Base-by-base conservation (phyloP, 805 yeast genomes). In the Schwanniomyces pseudopolymorphus region DNA sequence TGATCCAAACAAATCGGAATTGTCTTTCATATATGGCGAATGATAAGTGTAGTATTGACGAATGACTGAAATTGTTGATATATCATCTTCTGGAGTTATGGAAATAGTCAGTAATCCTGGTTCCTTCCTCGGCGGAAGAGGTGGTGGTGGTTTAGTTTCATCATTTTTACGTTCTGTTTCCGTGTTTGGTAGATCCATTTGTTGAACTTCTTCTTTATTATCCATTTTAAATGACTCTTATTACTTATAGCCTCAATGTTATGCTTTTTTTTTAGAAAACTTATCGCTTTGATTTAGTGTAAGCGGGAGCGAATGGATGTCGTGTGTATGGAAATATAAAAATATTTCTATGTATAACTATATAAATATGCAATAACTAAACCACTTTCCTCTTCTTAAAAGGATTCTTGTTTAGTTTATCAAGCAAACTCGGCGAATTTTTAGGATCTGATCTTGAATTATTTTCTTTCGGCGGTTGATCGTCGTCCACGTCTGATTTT, bases 1-100 rank as follows among this genome's bases (percentile, higher is more conserved):
- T 31, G 42, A 47, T 7, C 54, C 41, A 43, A 64, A 61, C 36
- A 58, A 49, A 39, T 64, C 69, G 3, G 63, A 58, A 9, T 53
- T 45, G 44, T 64, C 69, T 45, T 64, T 61, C 56, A 63, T 51
- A 38, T 44, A 51, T 1, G 65, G 63, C 10, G 60, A 55, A 19
- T 49, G 45, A 39, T 60, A 62, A 6, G 55, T 22, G 44, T 63
- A 67, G 24, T 50, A 49, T 42, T 64, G 69, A 43, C 69, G 49
- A 20, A 57, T 49, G 7, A 57, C 45, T 11, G 60, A 52, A 6
- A 64, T 59, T 16, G 52, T 50, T 14, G 66, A 56, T 3, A 64
- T 43, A 21, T 51, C 47, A 44, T 58, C 63, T 4, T 55, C 46
- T 22, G 55, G 47, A 28, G 38, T 49, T 47, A 55, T 55, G 14